Evolutionary conservation across 2,329 filamentous ascomycete species (phyloP), one percentile per base, ranked within the genome.

Genomic region (Hymenoscyphus scutula): DNA sequence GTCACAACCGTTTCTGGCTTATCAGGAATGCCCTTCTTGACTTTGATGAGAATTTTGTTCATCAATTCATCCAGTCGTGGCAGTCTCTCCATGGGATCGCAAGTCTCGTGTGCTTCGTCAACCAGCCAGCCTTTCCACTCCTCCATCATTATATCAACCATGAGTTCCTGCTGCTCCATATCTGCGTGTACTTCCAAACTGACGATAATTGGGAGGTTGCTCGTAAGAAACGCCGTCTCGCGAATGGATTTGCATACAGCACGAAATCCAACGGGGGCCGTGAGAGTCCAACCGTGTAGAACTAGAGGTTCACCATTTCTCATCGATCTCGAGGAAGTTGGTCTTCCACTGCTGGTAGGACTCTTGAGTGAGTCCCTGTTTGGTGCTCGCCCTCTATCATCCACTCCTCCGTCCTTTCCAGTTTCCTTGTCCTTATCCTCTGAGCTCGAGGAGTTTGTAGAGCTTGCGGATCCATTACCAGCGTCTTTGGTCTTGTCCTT

Each of bases 141-240:
- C 68, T 97, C 87, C 67, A 87, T 87, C 89, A 99, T 97, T 66
- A 98, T 96, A 61, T 90, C 84, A 11, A 97, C 93, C 91, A 98
- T 97, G 58, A 90, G 83, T 67, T 92, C 87, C 75, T 99, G 95
- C 75, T 98, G 94, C 59, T 90, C 86, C 1, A 83, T 79, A 64
- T 89, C 85, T 15, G 92, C 89, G 75, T 98, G 94, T 0, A 98
- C 91, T 76, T 99, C 95, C 5, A 98, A 82, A 74, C 92, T 97
- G 67, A 98, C 86, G 63, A 98, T 96, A 45, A 99, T 80, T 0
- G 95, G 95, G 23, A 97, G 80, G 59, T 90, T 84, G 64, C 85
- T 93, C 6, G 80, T 83, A 30, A 85, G 79, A 70, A 98, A 98
- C 0, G 92, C 93, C 63, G 87, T 86, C 62, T 96, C 86, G 45